Evolutionary conservation across 139 green algal genomes (phyloP).

Genomic region (Zygnema circumcarinatum): DNA sequence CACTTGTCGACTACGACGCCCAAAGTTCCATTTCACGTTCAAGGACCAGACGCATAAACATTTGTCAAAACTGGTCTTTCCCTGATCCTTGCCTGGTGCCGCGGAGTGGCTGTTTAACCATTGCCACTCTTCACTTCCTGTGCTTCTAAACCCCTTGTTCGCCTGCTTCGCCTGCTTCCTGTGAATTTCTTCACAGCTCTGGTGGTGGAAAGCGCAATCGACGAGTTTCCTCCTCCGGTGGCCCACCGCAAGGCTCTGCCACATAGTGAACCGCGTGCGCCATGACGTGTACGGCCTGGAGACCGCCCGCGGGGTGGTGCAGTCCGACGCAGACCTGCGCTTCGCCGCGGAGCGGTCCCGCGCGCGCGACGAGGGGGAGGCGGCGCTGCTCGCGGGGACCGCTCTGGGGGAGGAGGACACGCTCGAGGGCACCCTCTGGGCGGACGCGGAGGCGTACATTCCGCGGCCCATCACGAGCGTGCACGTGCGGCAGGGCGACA

Average conservation of each 20-base stretch:
- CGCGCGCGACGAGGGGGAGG: not conserved
- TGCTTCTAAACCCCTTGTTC: too few species aligned
- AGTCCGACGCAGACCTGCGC: not conserved
- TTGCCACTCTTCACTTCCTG: too few species aligned
- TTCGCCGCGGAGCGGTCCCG: not conserved
- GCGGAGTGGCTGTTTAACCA: too few species aligned
- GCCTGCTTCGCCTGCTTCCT: too few species aligned
- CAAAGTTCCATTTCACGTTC: too few species aligned
- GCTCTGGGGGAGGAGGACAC: not conserved
- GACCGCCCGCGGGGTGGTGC: conserved; percentile 14
- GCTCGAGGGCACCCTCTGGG: not conserved
- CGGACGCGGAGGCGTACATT: conserved; percentile 3
- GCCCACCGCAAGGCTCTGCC: conserved; percentile 28
- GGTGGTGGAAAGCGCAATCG: conserved; percentile 29
- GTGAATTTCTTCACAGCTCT: too few species aligned
- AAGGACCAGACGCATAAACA: too few species aligned
- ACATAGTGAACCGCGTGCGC: conserved; percentile 46
- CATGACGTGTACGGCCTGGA: conserved; percentile 33
- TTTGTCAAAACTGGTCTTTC: too few species aligned
- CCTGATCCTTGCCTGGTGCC: too few species aligned
- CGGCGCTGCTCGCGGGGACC: not conserved
- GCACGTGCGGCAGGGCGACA: conserved; percentile 50
- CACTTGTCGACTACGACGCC: too few species aligned
- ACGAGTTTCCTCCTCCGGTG: conserved; percentile 42
- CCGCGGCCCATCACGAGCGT: conserved; percentile 21